Percentiles rank a stretch among this genome's conserved stretches.
Evolutionary conservation across 2,329 filamentous ascomycete species (phyloP).

Genomic region (Purpureocillium takamizusanense): DNA sequence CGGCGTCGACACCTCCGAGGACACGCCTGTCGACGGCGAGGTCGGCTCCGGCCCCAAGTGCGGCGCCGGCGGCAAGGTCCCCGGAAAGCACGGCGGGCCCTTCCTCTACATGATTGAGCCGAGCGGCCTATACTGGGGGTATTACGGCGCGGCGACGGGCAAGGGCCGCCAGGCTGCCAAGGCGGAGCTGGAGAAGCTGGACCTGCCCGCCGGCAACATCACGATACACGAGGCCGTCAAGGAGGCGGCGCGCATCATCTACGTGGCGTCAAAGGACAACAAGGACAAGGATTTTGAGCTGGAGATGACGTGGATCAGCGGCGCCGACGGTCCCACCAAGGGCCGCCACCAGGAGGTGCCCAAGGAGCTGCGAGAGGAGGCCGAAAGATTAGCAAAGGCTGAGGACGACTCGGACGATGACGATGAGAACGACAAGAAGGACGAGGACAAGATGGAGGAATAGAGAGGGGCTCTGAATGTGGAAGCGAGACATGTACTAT

Average conservation of each 20-base stretch:
- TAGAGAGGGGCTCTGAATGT: slow-evolving; percentile 29
- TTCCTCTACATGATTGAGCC: slow-evolving; percentile 99
- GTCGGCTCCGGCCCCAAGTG: slow-evolving; percentile 72
- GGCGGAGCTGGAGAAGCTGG: slow-evolving; percentile 95
- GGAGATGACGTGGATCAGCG: slow-evolving; percentile 98
- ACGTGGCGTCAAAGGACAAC: slow-evolving; percentile 95
- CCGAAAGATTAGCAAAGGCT: slow-evolving; percentile 86
- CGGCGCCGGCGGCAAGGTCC: slow-evolving; percentile 76
- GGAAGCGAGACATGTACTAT: slow-evolving; percentile 23
- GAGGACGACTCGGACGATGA: slow-evolving; percentile 81
- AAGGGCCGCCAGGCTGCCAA: slow-evolving; percentile 96
- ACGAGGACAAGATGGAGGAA: slow-evolving; percentile 83
- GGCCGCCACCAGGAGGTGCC: slow-evolving; percentile 91
- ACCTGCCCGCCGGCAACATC: slow-evolving; percentile 68
- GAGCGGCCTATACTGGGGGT: slow-evolving; percentile 95
- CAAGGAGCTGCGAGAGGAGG: slow-evolving; percentile 81
- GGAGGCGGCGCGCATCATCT: slow-evolving; percentile 94
- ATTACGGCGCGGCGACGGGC: slow-evolving; percentile 94
- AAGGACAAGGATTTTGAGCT: slow-evolving; percentile 99
- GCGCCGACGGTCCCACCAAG: slow-evolving; percentile 75
- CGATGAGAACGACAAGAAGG: slow-evolving; percentile 56
- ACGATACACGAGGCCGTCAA: slow-evolving; percentile 83
- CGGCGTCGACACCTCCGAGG: slow-evolving; percentile 85
- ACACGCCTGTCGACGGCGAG: slow-evolving; percentile 79
- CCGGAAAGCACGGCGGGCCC: slow-evolving; percentile 72